phyloP scores from a whole-genome alignment of 2,329 filamentous ascomycete species.

The Pseudonectria foliicola region DNA sequence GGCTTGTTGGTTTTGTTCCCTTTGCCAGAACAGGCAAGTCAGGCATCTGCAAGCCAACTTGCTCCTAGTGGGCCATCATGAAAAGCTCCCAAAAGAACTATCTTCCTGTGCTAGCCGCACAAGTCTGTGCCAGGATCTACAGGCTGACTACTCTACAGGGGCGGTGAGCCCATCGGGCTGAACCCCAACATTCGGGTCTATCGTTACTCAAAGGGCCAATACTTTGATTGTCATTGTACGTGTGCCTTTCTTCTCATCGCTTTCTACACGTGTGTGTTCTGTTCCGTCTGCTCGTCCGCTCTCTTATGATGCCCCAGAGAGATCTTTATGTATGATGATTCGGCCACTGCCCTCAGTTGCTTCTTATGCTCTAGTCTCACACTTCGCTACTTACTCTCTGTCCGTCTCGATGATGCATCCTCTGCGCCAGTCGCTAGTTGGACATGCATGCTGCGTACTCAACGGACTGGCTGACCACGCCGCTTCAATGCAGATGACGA shows the following conservation, averaged over 20 bases:
- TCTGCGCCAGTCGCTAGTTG: neutral
- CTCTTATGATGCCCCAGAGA: too few species aligned
- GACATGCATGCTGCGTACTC: too few species aligned
- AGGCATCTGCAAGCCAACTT: neutral
- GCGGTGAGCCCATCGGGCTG: slow-evolving; percentile 73
- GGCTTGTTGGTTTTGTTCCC: slow-evolving; percentile 2
- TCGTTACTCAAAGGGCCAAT: slow-evolving; percentile 77
- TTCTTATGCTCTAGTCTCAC: too few species aligned
- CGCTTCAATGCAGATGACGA: slow-evolving; percentile 66
- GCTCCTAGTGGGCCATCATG: too few species aligned
- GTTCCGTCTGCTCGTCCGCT: too few species aligned
- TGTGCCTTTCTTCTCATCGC: slow-evolving; percentile 3
- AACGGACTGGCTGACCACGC: slow-evolving; percentile 4
- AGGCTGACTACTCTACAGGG: slow-evolving; percentile 48
- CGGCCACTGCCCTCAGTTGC: too few species aligned
- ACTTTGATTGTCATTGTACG: slow-evolving; percentile 88
- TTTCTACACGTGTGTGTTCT: too few species aligned
- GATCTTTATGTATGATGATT: too few species aligned
- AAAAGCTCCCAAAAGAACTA: slow-evolving; percentile 7
- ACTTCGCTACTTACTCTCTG: too few species aligned
- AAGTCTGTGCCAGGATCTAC: slow-evolving; percentile 2
- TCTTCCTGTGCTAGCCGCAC: slow-evolving; percentile 1
- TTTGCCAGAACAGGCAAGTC: neutral
- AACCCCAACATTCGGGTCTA: slow-evolving; percentile 88
- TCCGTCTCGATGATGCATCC: too few species aligned